Percentiles rank a stretch among this genome's conserved stretches.
phyloP scores from a whole-genome alignment of 768 basidiomycete species.

The Cantharellus anzutake region DNA sequence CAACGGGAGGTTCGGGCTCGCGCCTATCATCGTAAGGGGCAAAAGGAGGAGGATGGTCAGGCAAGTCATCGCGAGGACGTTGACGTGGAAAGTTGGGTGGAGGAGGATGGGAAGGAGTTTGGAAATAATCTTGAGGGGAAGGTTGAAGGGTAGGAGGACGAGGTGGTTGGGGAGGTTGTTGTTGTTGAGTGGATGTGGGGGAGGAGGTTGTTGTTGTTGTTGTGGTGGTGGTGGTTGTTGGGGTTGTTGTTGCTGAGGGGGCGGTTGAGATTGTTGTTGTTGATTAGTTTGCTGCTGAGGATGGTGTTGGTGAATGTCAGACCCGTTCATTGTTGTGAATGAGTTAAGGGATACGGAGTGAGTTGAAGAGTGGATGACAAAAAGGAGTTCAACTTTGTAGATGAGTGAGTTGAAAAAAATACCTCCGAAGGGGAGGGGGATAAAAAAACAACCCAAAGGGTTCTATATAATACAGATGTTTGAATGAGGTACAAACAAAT shows the following conservation, averaged over 20 bases:
- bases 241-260: background rate
- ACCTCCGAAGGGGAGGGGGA: no score
- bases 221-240: background rate
- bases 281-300: background rate
- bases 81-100: no score
- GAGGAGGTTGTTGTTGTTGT: background rate
- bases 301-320: background rate
- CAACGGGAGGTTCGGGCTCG: background rate
- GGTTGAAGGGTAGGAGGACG: background rate
- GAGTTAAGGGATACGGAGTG: background rate
- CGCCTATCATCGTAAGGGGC: background rate
- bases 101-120: no score
- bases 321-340: background rate
- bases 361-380: background rate
- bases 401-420: no score
- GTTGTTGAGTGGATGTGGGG: background rate
- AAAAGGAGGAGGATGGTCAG: background rate
- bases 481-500: no score
- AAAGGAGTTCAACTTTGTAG: no score
- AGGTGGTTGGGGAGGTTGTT: background rate
- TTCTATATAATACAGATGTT: no score
- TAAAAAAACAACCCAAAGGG: no score
- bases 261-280: background rate
- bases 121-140: background rate
- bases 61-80: no score